These are phyloP conservation scores for Xylaria sp. DNA, from an alignment of 2,329 filamentous ascomycete genomes.

Conservation along the genomic window DNA sequence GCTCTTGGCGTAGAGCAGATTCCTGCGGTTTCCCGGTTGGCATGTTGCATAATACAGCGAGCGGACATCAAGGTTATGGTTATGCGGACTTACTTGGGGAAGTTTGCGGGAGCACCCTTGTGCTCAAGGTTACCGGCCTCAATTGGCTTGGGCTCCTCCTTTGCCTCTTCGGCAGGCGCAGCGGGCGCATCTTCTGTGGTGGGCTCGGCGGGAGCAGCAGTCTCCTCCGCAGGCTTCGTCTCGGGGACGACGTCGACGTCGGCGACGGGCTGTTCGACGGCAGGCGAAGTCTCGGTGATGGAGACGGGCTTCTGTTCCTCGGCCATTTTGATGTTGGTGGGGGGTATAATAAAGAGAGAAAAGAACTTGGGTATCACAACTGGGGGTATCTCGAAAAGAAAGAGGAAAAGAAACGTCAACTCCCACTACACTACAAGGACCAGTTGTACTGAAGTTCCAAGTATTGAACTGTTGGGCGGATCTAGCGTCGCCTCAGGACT, in stretches of 20 bases:
- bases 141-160: slow-evolving; percentile 59
- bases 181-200: slow-evolving; percentile 36
- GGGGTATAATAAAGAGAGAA: slow-evolving; percentile 34
- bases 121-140: slow-evolving; percentile 82
- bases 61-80: neutral
- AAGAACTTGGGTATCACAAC: slow-evolving; percentile 34
- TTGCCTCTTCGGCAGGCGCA: slow-evolving; percentile 38
- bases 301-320: slow-evolving; percentile 67
- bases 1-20: slow-evolving; percentile 85
- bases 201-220: slow-evolving; percentile 38
- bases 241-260: slow-evolving; percentile 34
- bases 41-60: neutral
- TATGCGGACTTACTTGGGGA: slow-evolving; percentile 72
- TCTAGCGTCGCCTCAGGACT: slow-evolving; percentile 15
- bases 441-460: slow-evolving; percentile 12
- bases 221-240: slow-evolving; percentile 34
- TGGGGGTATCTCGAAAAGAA: slow-evolving; percentile 29
- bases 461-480: slow-evolving; percentile 6
- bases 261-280: slow-evolving; percentile 35
- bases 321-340: slow-evolving; percentile 56
- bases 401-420: slow-evolving; percentile 36
- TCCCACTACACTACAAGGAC: slow-evolving; percentile 17
- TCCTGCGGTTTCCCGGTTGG: slow-evolving; percentile 45
- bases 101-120: slow-evolving; percentile 77
- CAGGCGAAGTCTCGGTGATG: slow-evolving; percentile 47